phyloP scores from a whole-genome alignment of 1,284 basidiomycete genomes.

The Cutaneotrichosporon daszewskae region DNA sequence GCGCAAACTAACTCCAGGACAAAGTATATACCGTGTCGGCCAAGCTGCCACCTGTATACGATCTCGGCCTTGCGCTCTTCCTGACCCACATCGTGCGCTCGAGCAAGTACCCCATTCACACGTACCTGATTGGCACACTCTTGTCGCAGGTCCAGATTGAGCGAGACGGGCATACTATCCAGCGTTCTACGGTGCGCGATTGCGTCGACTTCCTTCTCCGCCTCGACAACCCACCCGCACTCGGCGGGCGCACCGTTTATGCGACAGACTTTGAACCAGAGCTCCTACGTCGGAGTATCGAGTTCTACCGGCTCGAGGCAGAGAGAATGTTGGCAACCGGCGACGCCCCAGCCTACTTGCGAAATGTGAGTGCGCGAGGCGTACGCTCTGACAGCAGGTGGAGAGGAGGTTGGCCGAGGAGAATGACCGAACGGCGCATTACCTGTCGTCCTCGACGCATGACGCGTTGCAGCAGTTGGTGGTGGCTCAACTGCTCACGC shows the following conservation, averaged over 20 bases:
- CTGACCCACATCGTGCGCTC: constrained; percentile 71
- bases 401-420: constrained; percentile 80
- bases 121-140: constrained; percentile 73
- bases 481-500: constrained; percentile 68
- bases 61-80: constrained; percentile 80
- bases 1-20: constrained; percentile 59
- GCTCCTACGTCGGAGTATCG: constrained; percentile 68
- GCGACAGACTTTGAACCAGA: constrained; percentile 77
- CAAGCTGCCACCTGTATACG: constrained; percentile 70
- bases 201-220: constrained; percentile 75
- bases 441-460: constrained; percentile 72
- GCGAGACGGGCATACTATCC: constrained; percentile 84
- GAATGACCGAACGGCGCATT: constrained; percentile 79
- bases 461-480: constrained; percentile 67
- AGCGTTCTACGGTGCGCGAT: constrained; percentile 82
- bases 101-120: constrained; percentile 62
- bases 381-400: constrained; percentile 61
- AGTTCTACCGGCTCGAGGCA: constrained; percentile 77
- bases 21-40: constrained; percentile 71
- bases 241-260: constrained; percentile 62
- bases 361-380: constrained; percentile 56
- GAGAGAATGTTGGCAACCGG: constrained; percentile 63
- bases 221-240: constrained; percentile 48
- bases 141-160: constrained; percentile 85
- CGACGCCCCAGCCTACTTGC: constrained; percentile 77